Conservation (phyloP, 1,139 yeast species). For the Barnettozyma hawaiiensis region DNA sequence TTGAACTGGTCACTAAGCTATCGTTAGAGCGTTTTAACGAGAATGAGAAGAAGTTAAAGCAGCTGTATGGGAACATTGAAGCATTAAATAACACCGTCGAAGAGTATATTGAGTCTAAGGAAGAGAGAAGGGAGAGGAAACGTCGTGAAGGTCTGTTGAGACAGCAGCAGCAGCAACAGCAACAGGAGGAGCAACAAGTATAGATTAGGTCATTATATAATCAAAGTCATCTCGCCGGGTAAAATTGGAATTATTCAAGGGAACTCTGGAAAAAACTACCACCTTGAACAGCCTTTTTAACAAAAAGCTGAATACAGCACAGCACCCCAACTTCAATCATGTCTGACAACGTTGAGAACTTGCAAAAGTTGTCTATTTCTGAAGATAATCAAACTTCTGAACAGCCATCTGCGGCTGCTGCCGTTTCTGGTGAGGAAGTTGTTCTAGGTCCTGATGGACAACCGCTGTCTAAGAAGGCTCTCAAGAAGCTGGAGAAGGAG, state of each 20-base stretch:
- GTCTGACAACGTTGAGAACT: constrained; percentile 35
- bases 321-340: constrained; percentile 10
- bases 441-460: constrained; percentile 63
- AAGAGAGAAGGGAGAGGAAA: constrained; percentile 56
- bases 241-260: not conserved
- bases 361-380: constrained; percentile 33
- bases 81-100: constrained; percentile 28
- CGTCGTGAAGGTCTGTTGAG: constrained; percentile 54
- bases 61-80: constrained; percentile 34
- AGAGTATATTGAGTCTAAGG: constrained; percentile 37
- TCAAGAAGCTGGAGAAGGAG: constrained; percentile 91
- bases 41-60: constrained; percentile 50
- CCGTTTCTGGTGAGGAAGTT: constrained; percentile 25
- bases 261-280: not conserved
- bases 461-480: constrained; percentile 91
- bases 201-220: not conserved
- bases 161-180: constrained; percentile 5
- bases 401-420: constrained; percentile 2
- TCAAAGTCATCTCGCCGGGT: not conserved
- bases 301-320: not conserved
- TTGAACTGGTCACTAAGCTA: constrained; percentile 42
- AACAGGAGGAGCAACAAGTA: not conserved
- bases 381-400: constrained; percentile 21
- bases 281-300: not conserved
- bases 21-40: constrained; percentile 58